Base-by-base conservation (phyloP, 768 basidiomycete genomes). In the Suillus spraguei region DNA sequence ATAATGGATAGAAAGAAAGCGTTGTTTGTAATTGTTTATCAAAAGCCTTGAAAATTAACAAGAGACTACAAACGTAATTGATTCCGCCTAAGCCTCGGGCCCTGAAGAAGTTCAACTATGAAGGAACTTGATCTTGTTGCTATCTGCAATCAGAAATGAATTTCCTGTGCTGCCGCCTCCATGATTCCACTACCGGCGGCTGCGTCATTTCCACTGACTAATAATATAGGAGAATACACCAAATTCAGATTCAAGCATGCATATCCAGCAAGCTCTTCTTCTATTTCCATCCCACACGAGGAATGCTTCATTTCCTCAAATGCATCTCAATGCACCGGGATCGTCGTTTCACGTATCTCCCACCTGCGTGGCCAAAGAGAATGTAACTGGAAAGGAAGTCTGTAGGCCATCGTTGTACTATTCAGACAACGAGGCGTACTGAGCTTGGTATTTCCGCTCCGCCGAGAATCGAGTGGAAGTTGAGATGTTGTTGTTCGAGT, bases 1-100 rank as follows among this genome's bases (percentile, higher is more conserved):
- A 90, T 89, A 39, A 41, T 63, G 2, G 28, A 28, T 28, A 4
- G 4, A 2, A 7, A 10, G 17, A 16, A 41, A 44, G 17, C 62
- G 64, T 64, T 75, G 69, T 72, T 74, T 75, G 66, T 5, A 5
- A 28, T 9, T 20, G 60, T 75, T 75, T 53, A 61, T 66, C 72
- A 65, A 66, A 7, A 58, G 67, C 72, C 5, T 73, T 67, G 7
- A 64, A 70, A 67, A 52, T 60, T 68, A 74, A 74, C 72, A 74
- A 35, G 44, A 38, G 32, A 59, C 71, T 73, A 74, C 66, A 72
- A n/a, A 67, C 52, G 56, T 58, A 58, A 58, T 42, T 24, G 13
- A 38, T 24, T 22, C 49, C 28, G 44, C 50, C 16, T 47, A 13
- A 55, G 36, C 54, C 54, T 55, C 54, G 36, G 54, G 52, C 36